phyloP scores from a whole-genome alignment of 495 filamentous ascomycete genomes.

The Pyrenopolyporus hunteri region DNA sequence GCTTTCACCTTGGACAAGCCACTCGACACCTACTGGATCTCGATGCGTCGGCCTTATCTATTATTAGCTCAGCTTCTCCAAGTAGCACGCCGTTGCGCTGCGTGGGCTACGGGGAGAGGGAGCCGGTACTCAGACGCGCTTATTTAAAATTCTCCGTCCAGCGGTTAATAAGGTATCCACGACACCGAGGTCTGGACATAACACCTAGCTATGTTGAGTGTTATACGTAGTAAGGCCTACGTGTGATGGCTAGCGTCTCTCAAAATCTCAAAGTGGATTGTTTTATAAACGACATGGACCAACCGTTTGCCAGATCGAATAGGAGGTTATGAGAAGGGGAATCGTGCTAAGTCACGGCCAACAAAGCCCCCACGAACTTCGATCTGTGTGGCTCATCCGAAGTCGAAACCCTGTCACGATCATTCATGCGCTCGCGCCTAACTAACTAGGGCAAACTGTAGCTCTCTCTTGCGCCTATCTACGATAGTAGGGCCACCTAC shows the following conservation, averaged over 20 bases:
- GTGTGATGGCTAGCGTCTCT: neutral
- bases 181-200: no score
- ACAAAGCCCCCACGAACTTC: no score
- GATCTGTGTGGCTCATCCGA: constrained; percentile 21
- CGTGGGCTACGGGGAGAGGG: constrained; percentile 11
- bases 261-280: neutral
- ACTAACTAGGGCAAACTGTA: neutral
- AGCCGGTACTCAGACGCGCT: constrained; percentile 6
- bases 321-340: constrained; percentile 8
- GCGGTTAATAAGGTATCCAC: no score
- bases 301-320: constrained; percentile 3
- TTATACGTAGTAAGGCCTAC: neutral
- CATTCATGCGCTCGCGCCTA: constrained; percentile 40
- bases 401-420: constrained; percentile 29
- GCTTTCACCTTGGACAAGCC: constrained; percentile 4
- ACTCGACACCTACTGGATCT: constrained; percentile 15
- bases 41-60: constrained; percentile 5
- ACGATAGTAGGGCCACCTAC: no score
- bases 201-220: no score
- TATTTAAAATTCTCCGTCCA: constrained; percentile 6
- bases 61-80: constrained; percentile 14
- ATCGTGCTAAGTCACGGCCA: neutral
- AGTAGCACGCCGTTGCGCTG: neutral
- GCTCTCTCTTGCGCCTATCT: no score
- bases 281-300: neutral